Evolutionary conservation across 345 rosid genomes (phyloP), one percentile per base, ranked within the genome.

Genomic region (Syzygium jambos): DNA sequence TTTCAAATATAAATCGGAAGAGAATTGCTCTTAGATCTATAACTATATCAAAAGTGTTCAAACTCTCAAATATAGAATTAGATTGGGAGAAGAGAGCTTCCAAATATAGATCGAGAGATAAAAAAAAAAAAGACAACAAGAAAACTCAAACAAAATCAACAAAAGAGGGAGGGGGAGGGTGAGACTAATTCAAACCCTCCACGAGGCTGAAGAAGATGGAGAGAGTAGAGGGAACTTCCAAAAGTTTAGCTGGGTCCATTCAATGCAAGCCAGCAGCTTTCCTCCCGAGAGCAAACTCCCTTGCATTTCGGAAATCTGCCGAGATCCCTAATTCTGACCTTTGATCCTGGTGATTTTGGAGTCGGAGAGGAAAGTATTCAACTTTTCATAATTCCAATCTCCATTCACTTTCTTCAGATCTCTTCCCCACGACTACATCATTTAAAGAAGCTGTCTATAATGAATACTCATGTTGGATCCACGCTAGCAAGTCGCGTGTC

Each of bases 401-500:
- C 34, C 1, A 4, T 27, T 14, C 68, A n/a, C 5, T 11, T 27
- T 3, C 17, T n/a, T n/a, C 29, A 17, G 68, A 61, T 61, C 30
- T 13, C 65, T 59, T 59, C 30, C 29, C 29, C 27, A 11, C 65
- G 2, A 27, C 8, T 0, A 27, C 7, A 4, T 25, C 65, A 27
- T 27, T 59, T 11, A 11, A 59, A 59, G 0, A 59, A 59, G 16
- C 12, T 7, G 5, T 59, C 25, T 59, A 27, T 59, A 25, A 3
- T 0, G 8, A 59, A 5, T 25, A 25, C 25, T 59, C 8, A 27
- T 5, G 43, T 41, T 41, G 43, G 43, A 27, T 59, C 1, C 4
- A 59, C 2, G 6, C 12, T 3, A 2, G 5, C 14, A 6, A 27
- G 2, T 27, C 9, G 4, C 7, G 27, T 3, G 4, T 61, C 4